Conservation (phyloP, 345 rosid genomes). For the Orychophragmus violaceus region DNA sequence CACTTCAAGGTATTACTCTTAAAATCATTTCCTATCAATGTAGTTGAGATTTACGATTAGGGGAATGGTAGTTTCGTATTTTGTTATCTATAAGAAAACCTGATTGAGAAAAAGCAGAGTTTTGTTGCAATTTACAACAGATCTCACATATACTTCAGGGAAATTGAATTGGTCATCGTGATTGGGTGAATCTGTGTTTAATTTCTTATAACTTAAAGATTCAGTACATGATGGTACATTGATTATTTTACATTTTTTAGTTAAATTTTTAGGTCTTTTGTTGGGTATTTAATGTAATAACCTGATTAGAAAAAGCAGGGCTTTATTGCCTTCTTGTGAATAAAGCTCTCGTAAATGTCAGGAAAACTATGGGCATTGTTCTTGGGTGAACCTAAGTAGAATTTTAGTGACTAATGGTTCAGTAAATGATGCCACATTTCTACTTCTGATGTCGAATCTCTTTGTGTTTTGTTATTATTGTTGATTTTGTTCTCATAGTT, state of each 20-base stretch:
- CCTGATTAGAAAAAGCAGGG: too few species aligned
- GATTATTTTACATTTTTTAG: not conserved
- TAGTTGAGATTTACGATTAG: not conserved
- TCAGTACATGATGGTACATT: slow-evolving; percentile 56
- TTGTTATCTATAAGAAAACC: slow-evolving; percentile 9
- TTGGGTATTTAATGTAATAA: too few species aligned
- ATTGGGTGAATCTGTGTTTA: slow-evolving; percentile 58
- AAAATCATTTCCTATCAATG: not conserved
- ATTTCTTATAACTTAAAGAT: slow-evolving; percentile 36
- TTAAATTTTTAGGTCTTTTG: too few species aligned
- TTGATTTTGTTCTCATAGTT: not conserved
- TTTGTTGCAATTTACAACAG: slow-evolving; percentile 43
- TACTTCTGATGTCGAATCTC: too few species aligned
- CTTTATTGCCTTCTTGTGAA: too few species aligned
- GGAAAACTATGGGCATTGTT: too few species aligned
- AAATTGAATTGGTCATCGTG: slow-evolving; percentile 43
- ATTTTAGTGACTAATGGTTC: slow-evolving; percentile 39
- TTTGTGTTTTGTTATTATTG: not conserved
- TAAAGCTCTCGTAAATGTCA: too few species aligned
- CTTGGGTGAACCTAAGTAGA: too few species aligned
- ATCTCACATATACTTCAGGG: slow-evolving; percentile 54
- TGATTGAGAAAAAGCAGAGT: slow-evolving; percentile 59
- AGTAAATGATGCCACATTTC: slow-evolving; percentile 42
- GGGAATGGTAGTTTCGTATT: not conserved
- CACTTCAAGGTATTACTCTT: slow-evolving; percentile 71